Evolutionary conservation across 805 yeast genomes (phyloP), one percentile per base, ranked within the genome.

Genomic region (Ogataea allantospora): DNA sequence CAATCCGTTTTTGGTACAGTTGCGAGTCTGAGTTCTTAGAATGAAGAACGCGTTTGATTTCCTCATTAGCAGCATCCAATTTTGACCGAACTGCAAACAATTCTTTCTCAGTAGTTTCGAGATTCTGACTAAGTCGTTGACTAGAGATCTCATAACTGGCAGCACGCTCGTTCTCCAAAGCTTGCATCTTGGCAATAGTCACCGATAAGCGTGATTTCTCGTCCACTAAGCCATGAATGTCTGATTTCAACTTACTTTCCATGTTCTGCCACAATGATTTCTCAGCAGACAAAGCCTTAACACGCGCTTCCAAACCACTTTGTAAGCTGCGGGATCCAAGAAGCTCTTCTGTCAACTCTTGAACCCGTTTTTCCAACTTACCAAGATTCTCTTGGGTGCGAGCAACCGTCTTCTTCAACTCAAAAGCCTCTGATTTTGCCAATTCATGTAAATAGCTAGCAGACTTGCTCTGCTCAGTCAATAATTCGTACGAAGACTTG

Each of bases 171-270:
- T 68, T 68, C 39, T 78, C 77, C 26, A 77, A 54, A 2, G 77
- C 53, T 57, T 85, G 91, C 30, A 86, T 61, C 49, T 73, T 81
- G 6, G 73, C 57, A 7, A 84, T 70, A 41, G 80, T 65, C 3
- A 75, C 70, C 47, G 73, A 79, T 27, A 86, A 62, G 35, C 76
- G 70, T 5, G 71, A 58, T 49, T 76, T 78, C 53, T 88, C 95
- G 3, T 70, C 69, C 30, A 69, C 62, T 38, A 84, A 60, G 19
- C 67, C 71, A 6, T 63, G 60, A 27, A 78, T 68, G 44, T 83
- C 87, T 10, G 63, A 62, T 21, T 70, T 63, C 20, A 84, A 57
- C 8, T 82, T 64, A 12, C 62, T 57, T 46, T 78, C 80, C 10
- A 72, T 51, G 0, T 75, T 52, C 26, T 65, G 59, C 68, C 78